These are phyloP conservation scores for Fusarium heterosporum DNA, from an alignment of 2,329 filamentous ascomycete genomes.

Conservation along the genomic window DNA sequence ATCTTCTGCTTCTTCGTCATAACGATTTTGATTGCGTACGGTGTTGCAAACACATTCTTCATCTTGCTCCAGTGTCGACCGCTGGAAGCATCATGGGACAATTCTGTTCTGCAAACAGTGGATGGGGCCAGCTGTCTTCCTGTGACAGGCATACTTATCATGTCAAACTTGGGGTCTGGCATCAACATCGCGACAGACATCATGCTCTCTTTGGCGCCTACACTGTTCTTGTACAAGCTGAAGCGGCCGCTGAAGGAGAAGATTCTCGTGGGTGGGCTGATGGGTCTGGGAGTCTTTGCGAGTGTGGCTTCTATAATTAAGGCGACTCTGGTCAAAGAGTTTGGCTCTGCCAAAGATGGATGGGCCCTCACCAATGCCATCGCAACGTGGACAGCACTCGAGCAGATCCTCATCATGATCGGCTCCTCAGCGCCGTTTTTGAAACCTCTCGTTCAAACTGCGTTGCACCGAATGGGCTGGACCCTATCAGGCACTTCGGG, in stretches of 20 bases:
- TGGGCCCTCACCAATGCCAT: slow-evolving; percentile 29
- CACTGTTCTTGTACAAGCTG: slow-evolving; percentile 14
- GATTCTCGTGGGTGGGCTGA: slow-evolving; percentile 13
- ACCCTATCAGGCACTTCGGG: slow-evolving; percentile 14
- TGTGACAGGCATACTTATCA: slow-evolving; percentile 10
- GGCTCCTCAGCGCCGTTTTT: slow-evolving; percentile 20
- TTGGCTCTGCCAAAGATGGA: slow-evolving; percentile 9
- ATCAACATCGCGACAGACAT: slow-evolving; percentile 18
- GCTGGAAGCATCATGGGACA: slow-evolving; percentile 15
- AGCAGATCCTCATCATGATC: slow-evolving; percentile 32
- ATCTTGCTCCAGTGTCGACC: slow-evolving; percentile 14
- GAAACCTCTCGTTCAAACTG: slow-evolving; percentile 7
- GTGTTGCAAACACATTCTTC: slow-evolving; percentile 20
- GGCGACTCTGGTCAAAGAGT: slow-evolving; percentile 22
- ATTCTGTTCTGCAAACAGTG: not conserved
- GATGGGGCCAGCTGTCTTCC: slow-evolving; percentile 20
- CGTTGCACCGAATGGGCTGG: slow-evolving; percentile 14
- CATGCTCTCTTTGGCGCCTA: slow-evolving; percentile 9
- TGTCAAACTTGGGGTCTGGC: slow-evolving; percentile 4
- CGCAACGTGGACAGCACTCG: slow-evolving; percentile 22
- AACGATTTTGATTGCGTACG: slow-evolving; percentile 2
- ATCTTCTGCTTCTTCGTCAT: slow-evolving; percentile 21
- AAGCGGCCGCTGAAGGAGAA: slow-evolving; percentile 14
- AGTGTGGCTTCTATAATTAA: slow-evolving; percentile 18
- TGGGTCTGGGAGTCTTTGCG: slow-evolving; percentile 20